phyloP scores from a whole-genome alignment of 1,284 basidiomycete species.

The Trichosporon asahii region DNA sequence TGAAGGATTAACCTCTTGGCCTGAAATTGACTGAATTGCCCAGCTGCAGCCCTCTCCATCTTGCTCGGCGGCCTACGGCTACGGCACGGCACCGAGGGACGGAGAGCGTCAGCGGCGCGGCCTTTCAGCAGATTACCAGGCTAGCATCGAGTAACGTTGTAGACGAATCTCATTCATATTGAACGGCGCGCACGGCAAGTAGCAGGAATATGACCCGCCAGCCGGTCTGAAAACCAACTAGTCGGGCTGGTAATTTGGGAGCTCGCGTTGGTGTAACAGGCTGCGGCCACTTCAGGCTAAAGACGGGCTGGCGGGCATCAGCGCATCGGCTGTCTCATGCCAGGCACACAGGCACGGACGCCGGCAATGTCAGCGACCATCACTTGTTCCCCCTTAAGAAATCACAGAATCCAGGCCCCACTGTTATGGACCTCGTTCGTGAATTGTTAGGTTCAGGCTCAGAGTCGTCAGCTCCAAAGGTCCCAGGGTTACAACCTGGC shows the following conservation, averaged over 20 bases:
- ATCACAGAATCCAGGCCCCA: not conserved
- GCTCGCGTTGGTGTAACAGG: not conserved
- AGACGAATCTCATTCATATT: not conserved
- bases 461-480: no score
- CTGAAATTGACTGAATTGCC: not conserved
- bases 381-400: not conserved
- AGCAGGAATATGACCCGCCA: no score
- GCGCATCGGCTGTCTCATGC: not conserved
- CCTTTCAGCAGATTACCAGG: not conserved
- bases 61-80: not conserved
- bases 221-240: no score
- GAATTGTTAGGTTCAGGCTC: not conserved
- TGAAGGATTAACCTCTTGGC: not conserved
- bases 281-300: not conserved
- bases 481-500: no score
- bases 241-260: no score
- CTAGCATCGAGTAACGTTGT: not conserved
- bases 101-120: not conserved
- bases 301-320: not conserved
- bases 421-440: not conserved
- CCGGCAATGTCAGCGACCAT: not conserved
- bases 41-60: not conserved
- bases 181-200: no score
- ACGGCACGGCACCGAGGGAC: not conserved
- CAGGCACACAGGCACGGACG: not conserved